Base-by-base conservation (phyloP, 2,329 filamentous ascomycete genomes). In the Ceratocystis colombiana region DNA sequence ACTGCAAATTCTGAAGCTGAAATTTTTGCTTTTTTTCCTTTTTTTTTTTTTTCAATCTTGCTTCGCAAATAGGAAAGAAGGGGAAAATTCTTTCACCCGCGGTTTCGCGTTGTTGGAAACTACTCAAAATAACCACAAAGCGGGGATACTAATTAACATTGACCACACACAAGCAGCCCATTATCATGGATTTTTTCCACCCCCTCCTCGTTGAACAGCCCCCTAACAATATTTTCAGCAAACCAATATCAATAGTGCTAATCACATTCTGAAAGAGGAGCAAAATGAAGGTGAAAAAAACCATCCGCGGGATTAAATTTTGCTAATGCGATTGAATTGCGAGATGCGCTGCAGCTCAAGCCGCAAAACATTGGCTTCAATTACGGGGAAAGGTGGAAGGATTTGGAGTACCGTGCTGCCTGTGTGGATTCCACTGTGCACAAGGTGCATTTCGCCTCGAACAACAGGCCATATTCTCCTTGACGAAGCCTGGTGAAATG, bases 321-420 rank as follows among this genome's bases (percentile, higher is more conserved):
- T 37, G 3, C 33, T 37, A 37, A 37, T 37, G 33, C 7, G 25
- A 30, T 59, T 20, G 10, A 37, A 59, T 59, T 59, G 53, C 17
- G 53, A 59, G 25, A 59, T 59, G 25, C 53, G 17, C 25, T 30
- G 53, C 22, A 37, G 33, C 33, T 37, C 33, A 37, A 37, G 33
- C 33, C 33, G 33, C 33, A 50, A 50, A 50, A 59, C 25, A 59
- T 59, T 59, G 53, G 53, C 53, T 59, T 59, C 53, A 59, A 59
- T 59, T 59, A 59, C 53, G 53, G 53, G 53, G 53, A 59, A 37
- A 59, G 25, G n/a, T 30, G 53, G 53, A 59, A 59, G 53, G 53
- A 59, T 33, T 12, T 7, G 15, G 17, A 37, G 8, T 17, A 33
- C n/a, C 6, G 53, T 59, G 53, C 53, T n/a, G 33, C 2, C 8